Percentiles rank a stretch among this genome's conserved stretches.
phyloP scores from a whole-genome alignment of 495 filamentous ascomycete genomes.

The Xylaria palmicola region DNA sequence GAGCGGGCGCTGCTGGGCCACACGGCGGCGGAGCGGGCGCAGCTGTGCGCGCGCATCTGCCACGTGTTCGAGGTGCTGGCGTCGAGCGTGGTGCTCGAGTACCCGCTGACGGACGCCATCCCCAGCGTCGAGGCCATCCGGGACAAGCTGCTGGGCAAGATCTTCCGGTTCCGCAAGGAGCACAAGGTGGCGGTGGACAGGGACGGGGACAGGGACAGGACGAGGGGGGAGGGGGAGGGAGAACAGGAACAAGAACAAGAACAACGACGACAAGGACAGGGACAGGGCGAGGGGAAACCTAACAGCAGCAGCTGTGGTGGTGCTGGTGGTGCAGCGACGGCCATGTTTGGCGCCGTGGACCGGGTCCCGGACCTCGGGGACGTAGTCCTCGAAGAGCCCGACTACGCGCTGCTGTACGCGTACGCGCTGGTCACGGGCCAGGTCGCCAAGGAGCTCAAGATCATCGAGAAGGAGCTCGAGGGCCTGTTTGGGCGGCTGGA shows the following conservation, averaged over 20 bases:
- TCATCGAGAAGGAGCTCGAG: slow-evolving; percentile 66
- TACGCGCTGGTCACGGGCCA: slow-evolving; percentile 66
- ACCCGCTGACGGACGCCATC: slow-evolving; percentile 82
- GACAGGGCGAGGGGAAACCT: neutral
- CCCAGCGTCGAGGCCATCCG: slow-evolving; percentile 77
- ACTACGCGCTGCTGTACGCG: slow-evolving; percentile 55
- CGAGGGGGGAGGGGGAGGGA: neutral
- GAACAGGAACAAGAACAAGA: slow-evolving; percentile 21
- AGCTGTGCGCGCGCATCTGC: slow-evolving; percentile 81
- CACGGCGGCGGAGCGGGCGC: slow-evolving; percentile 74
- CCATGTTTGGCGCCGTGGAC: neutral
- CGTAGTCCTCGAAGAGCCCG: slow-evolving; percentile 44
- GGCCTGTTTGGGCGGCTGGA: slow-evolving; percentile 72
- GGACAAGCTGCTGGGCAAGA: slow-evolving; percentile 83
- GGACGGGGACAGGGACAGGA: neutral
- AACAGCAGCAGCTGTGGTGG: too few relatives aligned
- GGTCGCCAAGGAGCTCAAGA: slow-evolving; percentile 67
- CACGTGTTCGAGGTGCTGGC: slow-evolving; percentile 93
- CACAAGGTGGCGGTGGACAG: slow-evolving; percentile 48
- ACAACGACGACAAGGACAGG: slow-evolving; percentile 12
- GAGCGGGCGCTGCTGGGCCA: slow-evolving; percentile 76
- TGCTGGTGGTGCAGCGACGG: too few relatives aligned
- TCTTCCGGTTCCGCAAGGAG: slow-evolving; percentile 78
- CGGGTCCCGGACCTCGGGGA: slow-evolving; percentile 17
- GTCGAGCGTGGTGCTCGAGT: slow-evolving; percentile 88